Conservation (phyloP, 345 rosid genomes). For the Excoecaria cochinchinensis region DNA sequence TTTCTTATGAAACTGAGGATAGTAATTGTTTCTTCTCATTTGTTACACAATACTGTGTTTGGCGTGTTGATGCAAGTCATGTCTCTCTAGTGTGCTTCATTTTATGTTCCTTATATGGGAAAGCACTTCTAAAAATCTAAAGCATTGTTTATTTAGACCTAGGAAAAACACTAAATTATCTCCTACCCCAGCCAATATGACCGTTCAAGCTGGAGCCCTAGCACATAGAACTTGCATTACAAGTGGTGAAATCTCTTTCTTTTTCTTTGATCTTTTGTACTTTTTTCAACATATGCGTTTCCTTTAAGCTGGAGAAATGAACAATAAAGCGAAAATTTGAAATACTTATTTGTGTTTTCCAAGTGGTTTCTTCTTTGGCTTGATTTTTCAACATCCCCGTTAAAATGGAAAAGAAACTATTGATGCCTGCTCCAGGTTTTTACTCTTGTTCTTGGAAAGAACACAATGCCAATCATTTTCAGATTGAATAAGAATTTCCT, state of each 20-base stretch:
- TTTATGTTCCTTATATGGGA: background rate
- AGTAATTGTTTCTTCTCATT: background rate
- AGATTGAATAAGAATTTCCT: background rate
- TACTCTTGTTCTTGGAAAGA: background rate
- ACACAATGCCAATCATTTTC: too few species aligned
- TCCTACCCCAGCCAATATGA: background rate
- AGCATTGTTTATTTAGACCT: too few species aligned
- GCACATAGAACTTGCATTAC: background rate
- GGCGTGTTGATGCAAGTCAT: background rate
- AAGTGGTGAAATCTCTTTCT: background rate
- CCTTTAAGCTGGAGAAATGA: background rate
- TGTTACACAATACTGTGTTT: background rate
- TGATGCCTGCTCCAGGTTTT: background rate
- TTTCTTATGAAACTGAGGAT: background rate
- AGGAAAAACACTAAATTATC: too few species aligned
- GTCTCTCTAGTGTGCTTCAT: background rate
- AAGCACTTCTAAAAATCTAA: background rate
- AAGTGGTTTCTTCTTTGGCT: background rate
- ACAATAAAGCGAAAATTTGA: background rate
- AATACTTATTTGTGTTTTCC: background rate
- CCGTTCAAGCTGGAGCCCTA: background rate
- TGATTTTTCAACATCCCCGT: background rate
- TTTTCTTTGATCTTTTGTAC: background rate
- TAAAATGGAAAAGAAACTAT: background rate
- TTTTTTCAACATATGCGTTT: background rate